Base-by-base conservation (phyloP, 1,139 yeast species). In the Pichia sp. region DNA sequence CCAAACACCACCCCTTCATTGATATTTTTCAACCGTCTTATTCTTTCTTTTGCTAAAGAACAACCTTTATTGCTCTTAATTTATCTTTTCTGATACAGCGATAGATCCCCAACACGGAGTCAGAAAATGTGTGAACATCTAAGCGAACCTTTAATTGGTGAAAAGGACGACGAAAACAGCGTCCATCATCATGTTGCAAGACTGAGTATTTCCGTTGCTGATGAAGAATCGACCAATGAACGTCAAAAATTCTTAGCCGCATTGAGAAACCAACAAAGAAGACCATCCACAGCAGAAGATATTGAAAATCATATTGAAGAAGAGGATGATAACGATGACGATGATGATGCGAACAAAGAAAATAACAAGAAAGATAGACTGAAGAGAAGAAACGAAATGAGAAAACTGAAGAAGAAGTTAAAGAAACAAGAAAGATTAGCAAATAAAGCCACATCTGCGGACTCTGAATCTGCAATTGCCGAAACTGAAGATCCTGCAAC, bases 161-260 rank as follows among this genome's bases (percentile, higher is more conserved):
- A 46, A 20, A 11, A 53, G 31, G 53, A 50, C 3, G 37, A 53
- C 19, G 53, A 53, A 1, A 57, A 40, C 6, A 28, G n/a, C 18
- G 38, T 62, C 24, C 62, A 59, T 38, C 55, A 53, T 10, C 55
- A 58, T 32, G 67, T 63, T 18, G 66, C 63, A 5, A 46, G 67
- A 30, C 42, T 63, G 42, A 62, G 66, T 47, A 62, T 63, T 14
- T 58, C 63, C 5, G 56, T 52, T 12, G 52, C 48, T 10, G 59
- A 58, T 10, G 53, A 52, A 6, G 53, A 52, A 6, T 44, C 54
- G 4, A 40, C 24, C 19, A 38, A 47, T 11, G 60, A 57, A 21
- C 48, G 58, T 21, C 45, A 44, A 8, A 50, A 46, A 15, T 58
- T 58, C 32, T 42, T 57, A 34, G 46, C 48, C 36, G 53, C 60